Evolutionary conservation across 23 red algal genomes (phyloP).

Genomic region (Cyanidium caldarium): DNA sequence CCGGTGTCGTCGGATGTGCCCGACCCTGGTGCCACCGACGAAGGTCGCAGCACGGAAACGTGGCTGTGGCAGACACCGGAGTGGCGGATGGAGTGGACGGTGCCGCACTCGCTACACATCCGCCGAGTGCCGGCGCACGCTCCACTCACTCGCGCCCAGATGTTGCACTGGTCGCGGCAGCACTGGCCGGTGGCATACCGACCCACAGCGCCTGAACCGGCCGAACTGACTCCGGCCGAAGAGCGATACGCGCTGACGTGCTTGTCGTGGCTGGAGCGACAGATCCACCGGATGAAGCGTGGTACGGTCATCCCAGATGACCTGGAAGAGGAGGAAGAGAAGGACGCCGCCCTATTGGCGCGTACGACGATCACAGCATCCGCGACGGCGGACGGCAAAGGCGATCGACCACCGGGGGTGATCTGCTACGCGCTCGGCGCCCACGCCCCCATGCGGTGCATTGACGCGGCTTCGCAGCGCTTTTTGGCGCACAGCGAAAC

Average conservation of each 20-base stretch:
- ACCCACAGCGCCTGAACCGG: not conserved
- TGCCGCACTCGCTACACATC: not conserved
- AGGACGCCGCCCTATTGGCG: not conserved
- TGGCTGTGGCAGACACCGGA: too few relatives aligned
- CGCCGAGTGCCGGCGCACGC: not conserved
- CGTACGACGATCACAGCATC: not conserved
- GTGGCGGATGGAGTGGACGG: not conserved
- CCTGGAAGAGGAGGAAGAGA: too few relatives aligned
- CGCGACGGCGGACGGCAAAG: too few relatives aligned
- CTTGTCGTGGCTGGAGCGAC: not conserved
- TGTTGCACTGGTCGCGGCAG: not conserved
- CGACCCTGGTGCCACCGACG: not conserved
- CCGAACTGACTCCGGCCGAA: not conserved
- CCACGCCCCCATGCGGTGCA: not conserved
- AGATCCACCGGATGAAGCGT: not conserved
- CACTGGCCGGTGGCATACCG: not conserved
- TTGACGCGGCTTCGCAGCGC: not conserved
- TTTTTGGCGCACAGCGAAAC: not conserved
- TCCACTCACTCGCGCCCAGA: not conserved
- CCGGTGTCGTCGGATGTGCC: not conserved
- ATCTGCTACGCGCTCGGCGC: not conserved
- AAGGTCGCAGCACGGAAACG: too few relatives aligned
- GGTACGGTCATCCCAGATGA: too few relatives aligned
- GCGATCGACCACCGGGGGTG: not conserved
- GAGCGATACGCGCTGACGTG: not conserved